Base-by-base conservation (phyloP, 148 eudicot species). In the Rhododendron molle region DNA sequence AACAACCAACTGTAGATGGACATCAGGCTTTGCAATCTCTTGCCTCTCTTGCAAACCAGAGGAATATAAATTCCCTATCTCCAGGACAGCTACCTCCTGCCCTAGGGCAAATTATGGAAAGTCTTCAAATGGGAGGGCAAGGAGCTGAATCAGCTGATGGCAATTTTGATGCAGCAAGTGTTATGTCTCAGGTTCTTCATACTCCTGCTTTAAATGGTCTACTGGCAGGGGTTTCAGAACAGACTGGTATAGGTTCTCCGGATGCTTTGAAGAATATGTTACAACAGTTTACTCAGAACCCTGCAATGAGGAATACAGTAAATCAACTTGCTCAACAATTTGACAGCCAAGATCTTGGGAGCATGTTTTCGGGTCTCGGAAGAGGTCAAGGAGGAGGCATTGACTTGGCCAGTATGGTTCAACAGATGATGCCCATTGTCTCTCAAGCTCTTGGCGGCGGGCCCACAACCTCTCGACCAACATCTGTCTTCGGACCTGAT, bases 361-460 rank as follows among this genome's bases (percentile, higher is more conserved):
- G 85, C 87, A 89, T 93, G 95, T 88, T 97, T 85, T 83, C 90
- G 20, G 98, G 94, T 78, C 26, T 86, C 40, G 94, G 92, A 60
- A 62, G 89, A 2, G 93, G 93, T 46, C 92, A 84, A 73, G 95
- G 90, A 83, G 98, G 95, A 67, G 93, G 94, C 76, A 20, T 95
- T 86, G 96, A 95, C 89, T 86, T 95, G 78, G 92, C 98, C 46
- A 91, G 95, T 46, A 94, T 97, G 99, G 78, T 97, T 88, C 99
- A 95, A 84, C 98, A 97, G 89, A 95, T 95, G 99, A 93, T 97
- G 99, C 99, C 99, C 69, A 88, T 97, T 88, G 99, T 97, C 83
- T 92, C 99, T 87, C 94, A 93, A 85, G 98, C 96, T 83, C 91
- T 97, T 50, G 92, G 97, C 56, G 93, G 97, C 56, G 87, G 88